phyloP scores from a whole-genome alignment of 257 asterid species.

The Linderniella brevidens region DNA sequence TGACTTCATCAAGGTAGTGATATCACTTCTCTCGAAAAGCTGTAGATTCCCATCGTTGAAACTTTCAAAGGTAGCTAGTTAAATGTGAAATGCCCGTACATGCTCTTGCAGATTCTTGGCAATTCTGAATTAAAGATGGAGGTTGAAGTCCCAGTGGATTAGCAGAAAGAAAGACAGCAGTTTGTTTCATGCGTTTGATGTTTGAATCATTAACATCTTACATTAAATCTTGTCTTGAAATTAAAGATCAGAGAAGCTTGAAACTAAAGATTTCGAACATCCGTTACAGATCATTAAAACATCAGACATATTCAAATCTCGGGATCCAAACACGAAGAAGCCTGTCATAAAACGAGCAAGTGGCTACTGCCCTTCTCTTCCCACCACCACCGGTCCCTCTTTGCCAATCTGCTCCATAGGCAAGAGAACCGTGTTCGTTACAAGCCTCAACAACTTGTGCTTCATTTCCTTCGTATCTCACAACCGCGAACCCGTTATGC shows the following conservation, averaged over 20 bases:
- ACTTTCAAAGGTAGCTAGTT: not conserved
- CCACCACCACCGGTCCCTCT: conserved; percentile 19
- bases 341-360: conserved; percentile 83
- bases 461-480: conserved; percentile 21
- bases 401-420: conserved; percentile 98
- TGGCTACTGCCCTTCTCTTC: conserved; percentile 37
- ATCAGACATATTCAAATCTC: not conserved
- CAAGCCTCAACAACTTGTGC: conserved; percentile 39
- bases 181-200: too few species aligned
- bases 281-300: not conserved
- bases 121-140: conserved; percentile 6
- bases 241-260: too few species aligned
- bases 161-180: conserved; percentile 1
- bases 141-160: conserved; percentile 8
- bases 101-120: conserved; percentile 3
- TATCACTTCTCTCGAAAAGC: not conserved
- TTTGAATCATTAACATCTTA: too few species aligned
- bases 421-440: conserved; percentile 57
- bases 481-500: conserved; percentile 82
- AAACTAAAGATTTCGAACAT: not conserved
- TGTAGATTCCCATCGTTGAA: not conserved
- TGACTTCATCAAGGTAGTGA: conserved; percentile 54
- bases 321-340: conserved; percentile 54
- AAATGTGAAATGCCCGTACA: not conserved
- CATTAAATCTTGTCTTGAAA: too few species aligned